These are phyloP conservation scores for Calonectria pteridis DNA, from an alignment of 2,329 filamentous ascomycete species.

Conservation along the genomic window DNA sequence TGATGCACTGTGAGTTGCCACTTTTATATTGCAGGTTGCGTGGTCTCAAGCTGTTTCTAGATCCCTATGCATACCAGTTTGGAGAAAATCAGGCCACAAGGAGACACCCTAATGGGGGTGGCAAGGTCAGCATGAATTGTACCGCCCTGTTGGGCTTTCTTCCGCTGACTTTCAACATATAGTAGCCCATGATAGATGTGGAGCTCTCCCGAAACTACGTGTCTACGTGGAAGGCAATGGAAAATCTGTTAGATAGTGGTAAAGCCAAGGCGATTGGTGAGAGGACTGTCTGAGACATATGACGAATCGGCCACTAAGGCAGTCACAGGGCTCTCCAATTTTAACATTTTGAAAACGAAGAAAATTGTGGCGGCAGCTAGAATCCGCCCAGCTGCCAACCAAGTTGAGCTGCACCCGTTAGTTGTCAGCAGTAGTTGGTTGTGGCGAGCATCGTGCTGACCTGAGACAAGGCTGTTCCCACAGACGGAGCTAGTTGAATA, in stretches of 20 bases:
- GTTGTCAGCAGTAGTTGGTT: not conserved
- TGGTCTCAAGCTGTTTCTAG: not conserved
- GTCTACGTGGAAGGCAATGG: not conserved
- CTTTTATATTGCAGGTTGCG: not conserved
- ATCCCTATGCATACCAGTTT: not conserved
- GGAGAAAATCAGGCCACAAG: not conserved
- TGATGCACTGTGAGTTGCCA: conserved; percentile 1
- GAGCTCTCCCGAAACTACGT: not conserved
- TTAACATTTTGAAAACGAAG: not conserved
- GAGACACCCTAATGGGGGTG: not conserved
- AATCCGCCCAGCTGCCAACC: not conserved
- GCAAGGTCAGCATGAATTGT: not conserved
- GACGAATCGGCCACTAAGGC: not conserved
- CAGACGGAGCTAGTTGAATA: not conserved
- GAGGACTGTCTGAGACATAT: not conserved
- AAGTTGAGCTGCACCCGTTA: conserved; percentile 4
- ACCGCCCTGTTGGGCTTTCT: not conserved
- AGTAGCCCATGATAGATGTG: not conserved
- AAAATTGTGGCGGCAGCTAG: not conserved
- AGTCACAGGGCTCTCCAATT: not conserved
- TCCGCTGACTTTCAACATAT: not conserved
- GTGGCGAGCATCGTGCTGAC: not conserved
- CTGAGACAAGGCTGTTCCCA: conserved; percentile 1
- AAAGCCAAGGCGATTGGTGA: conserved; percentile 2
- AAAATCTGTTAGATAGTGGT: not conserved